Base-by-base conservation (phyloP, 495 filamentous ascomycete species). In the Aspergillus diversus region DNA sequence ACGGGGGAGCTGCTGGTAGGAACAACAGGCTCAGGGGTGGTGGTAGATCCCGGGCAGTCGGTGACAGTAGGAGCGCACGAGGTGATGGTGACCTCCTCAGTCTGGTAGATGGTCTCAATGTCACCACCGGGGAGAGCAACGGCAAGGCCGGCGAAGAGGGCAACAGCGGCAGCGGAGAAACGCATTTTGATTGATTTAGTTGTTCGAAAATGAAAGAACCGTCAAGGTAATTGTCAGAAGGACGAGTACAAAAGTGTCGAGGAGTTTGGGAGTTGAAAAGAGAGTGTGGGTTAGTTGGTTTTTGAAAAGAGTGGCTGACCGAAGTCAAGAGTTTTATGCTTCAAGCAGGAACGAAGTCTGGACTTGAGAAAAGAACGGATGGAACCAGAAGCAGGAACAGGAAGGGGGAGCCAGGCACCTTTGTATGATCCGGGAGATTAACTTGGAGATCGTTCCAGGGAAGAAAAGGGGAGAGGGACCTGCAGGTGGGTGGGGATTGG, bases 61-160 rank as follows among this genome's bases (percentile, higher is more conserved):
- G 83, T 87, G 63, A 89, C 83, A 47, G 76, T 79, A 34, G 86
- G 73, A 61, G 77, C 81, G 75, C 88, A 90, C 33, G 81, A 85
- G 70, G 80, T 87, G 78, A 87, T 75, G 69, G 82, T 84, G 61
- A 82, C 78, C 63, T 80, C 79, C 52, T 78, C 73, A 67, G 83
- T 87, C 74, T 74, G 67, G 79, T 81, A 85, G 79, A 84, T 73
- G 67, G 80, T 83, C 66, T 73, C 55, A 63, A 77, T 71, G 49
- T 65, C 74, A 61, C 63, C 74, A 63, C 69, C 66, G 63, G 72
- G 70, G 68, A 73, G 62, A 67, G 79, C 79, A 68, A 68, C 69
- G 63, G 75, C 74, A 66, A 80, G 73, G 71, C 77, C 77, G 67
- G 80, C 80, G 74, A 80, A 79, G 75, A 84, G 70, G 69, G 80